phyloP scores from a whole-genome alignment of 2,329 filamentous ascomycete genomes.

The Curvularia sp. region DNA sequence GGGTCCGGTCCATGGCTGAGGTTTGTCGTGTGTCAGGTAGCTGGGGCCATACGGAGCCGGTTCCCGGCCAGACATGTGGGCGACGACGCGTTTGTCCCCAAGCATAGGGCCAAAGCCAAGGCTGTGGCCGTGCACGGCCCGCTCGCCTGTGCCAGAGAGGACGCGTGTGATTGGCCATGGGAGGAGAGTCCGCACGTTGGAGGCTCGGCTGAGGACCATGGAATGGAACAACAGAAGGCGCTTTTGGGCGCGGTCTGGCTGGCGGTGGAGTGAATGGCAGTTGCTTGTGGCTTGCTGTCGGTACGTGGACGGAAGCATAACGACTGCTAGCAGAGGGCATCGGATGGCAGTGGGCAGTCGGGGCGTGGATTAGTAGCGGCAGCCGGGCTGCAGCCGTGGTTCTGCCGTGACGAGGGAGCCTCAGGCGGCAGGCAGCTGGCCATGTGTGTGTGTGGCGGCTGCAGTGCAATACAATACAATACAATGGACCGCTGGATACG shows the following conservation, averaged over 20 bases:
- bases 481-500: not conserved
- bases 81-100: slow-evolving; percentile 34
- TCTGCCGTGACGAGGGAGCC: slow-evolving; percentile 16
- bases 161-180: slow-evolving; percentile 23
- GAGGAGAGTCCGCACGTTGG: slow-evolving; percentile 4
- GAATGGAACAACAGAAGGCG: not conserved
- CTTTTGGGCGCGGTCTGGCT: not conserved
- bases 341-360: slow-evolving; percentile 18
- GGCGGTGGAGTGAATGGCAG: not conserved
- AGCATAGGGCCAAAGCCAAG: slow-evolving; percentile 40
- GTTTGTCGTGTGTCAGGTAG: slow-evolving; percentile 28
- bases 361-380: slow-evolving; percentile 28
- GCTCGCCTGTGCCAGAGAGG: slow-evolving; percentile 13
- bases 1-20: slow-evolving; percentile 32
- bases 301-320: slow-evolving; percentile 4
- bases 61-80: not conserved
- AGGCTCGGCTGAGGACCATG: not conserved
- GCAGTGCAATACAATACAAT: too few relatives aligned
- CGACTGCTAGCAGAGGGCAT: not conserved
- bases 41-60: slow-evolving; percentile 32
- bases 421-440: slow-evolving; percentile 1
- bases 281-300: not conserved
- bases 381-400: slow-evolving; percentile 19
- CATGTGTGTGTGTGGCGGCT: not conserved
- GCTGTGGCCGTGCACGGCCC: slow-evolving; percentile 34